A percentile compares a stretch with the other conserved stretches of the same genome.
phyloP scores from a whole-genome alignment of 257 asterid species.

The Solanum gandarillasii region DNA sequence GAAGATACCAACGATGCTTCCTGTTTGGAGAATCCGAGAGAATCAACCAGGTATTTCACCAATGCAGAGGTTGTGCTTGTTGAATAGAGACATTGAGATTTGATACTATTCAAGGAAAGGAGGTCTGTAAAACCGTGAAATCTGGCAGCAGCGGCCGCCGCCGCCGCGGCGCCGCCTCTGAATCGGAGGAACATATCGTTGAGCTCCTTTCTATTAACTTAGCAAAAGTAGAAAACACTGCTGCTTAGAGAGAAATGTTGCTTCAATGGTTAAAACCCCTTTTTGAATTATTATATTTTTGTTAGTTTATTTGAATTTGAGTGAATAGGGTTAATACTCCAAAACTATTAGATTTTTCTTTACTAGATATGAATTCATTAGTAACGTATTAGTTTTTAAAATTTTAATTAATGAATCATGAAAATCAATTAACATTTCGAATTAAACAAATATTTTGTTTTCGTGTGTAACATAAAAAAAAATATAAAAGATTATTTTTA shows the following conservation, averaged over 20 bases:
- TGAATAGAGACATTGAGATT: neutral
- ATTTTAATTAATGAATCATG: neutral
- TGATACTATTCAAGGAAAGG: neutral
- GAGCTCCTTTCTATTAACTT: neutral
- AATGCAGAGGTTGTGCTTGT: neutral
- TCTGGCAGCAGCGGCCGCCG: neutral
- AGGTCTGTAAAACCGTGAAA: neutral
- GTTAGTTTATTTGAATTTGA: neutral
- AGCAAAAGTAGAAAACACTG: neutral
- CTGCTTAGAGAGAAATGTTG: neutral
- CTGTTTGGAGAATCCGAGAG: conserved; percentile 6
- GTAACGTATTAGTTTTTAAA: no score
- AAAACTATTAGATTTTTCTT: no score
- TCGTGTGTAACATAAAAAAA: neutral
- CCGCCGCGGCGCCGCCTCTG: neutral
- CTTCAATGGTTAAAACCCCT: neutral
- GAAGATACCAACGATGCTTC: neutral
- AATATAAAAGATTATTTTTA: no score
- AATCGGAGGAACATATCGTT: neutral
- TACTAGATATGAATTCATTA: no score
- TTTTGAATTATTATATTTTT: no score
- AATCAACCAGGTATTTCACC: conserved; percentile 2
- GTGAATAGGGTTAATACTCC: no score
- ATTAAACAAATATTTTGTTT: neutral
- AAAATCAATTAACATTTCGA: neutral